These are phyloP conservation scores for Chloromonas sp. DNA, from an alignment of 163 green algal species.

Conservation along the genomic window DNA sequence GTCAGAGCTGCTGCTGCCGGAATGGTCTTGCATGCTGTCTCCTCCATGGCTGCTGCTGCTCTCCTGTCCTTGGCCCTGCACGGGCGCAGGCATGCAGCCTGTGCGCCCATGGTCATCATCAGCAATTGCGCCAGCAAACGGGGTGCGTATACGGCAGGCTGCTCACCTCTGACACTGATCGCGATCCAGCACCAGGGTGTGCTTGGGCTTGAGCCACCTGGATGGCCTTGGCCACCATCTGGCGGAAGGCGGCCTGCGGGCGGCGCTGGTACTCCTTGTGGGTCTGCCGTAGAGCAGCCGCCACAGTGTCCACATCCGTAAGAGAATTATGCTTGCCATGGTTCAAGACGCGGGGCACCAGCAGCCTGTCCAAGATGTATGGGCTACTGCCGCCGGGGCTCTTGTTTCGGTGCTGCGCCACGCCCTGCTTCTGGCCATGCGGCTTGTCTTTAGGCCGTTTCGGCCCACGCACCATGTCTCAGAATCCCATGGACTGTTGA, in stretches of 20 bases:
- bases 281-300: constrained; percentile 37
- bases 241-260: constrained; percentile 34
- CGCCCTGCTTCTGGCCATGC: neutral
- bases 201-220: constrained; percentile 15
- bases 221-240: constrained; percentile 46
- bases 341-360: constrained; percentile 30
- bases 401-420: neutral
- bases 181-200: too few species aligned
- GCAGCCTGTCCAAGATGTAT: constrained; percentile 37
- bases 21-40: neutral
- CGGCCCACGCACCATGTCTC: neutral
- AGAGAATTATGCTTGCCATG: constrained; percentile 34
- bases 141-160: too few species aligned
- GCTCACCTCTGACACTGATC: too few species aligned
- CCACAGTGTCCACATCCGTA: constrained; percentile 51
- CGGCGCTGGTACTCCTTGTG: constrained; percentile 64
- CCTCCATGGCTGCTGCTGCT: neutral
- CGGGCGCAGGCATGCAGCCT: neutral
- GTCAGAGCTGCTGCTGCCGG: neutral
- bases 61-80: neutral
- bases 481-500: too few species aligned
- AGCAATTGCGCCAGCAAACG: neutral
- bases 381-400: constrained; percentile 3
- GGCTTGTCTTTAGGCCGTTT: neutral
- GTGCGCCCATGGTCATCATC: neutral